These are phyloP conservation scores for Pythium graminicola DNA, from an alignment of 352 stramenopile genomes.

Conservation along the genomic window DNA sequence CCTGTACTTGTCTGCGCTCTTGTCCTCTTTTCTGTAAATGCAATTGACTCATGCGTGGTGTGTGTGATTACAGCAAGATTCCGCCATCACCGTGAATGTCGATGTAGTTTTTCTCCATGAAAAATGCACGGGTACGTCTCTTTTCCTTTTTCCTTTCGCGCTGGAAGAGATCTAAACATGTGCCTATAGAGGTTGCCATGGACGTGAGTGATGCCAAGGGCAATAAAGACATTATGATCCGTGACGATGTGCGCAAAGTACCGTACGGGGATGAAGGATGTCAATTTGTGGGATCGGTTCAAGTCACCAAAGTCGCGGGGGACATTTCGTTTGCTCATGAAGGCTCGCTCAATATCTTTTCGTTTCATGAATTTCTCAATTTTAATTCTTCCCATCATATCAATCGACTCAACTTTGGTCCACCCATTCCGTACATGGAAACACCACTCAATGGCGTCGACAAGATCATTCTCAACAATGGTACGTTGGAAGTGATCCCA, in stretches of 20 bases:
- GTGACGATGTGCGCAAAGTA: slow-evolving; percentile 54
- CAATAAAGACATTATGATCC: slow-evolving; percentile 76
- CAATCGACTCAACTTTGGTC: slow-evolving; percentile 72
- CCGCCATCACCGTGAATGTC: slow-evolving; percentile 69
- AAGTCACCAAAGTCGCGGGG: slow-evolving; percentile 77
- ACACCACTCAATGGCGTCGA: slow-evolving; percentile 77
- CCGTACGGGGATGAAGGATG: slow-evolving; percentile 63
- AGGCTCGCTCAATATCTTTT: slow-evolving; percentile 82
- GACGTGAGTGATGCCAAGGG: slow-evolving; percentile 83
- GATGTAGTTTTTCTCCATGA: slow-evolving; percentile 82
- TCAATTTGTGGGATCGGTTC: slow-evolving; percentile 56
- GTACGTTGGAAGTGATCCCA: no score
- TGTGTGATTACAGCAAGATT: slow-evolving; percentile 55
- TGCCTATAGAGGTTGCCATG: slow-evolving; percentile 55
- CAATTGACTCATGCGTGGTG: not conserved
- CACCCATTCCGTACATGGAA: slow-evolving; percentile 77
- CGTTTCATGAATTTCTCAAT: slow-evolving; percentile 82
- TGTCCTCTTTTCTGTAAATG: not conserved
- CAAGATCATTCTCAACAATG: slow-evolving; percentile 77
- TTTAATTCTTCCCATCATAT: slow-evolving; percentile 86
- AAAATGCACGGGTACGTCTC: slow-evolving; percentile 48
- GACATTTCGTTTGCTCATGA: slow-evolving; percentile 84
- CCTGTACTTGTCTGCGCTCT: slow-evolving; percentile 38
- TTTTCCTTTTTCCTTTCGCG: not conserved
- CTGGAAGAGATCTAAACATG: not conserved